A percentile compares a stretch with the other conserved stretches of the same genome.
These are phyloP conservation scores for Thraustochytrium striatum DNA, from an alignment of 352 stramenopile genomes.

Conservation along the genomic window DNA sequence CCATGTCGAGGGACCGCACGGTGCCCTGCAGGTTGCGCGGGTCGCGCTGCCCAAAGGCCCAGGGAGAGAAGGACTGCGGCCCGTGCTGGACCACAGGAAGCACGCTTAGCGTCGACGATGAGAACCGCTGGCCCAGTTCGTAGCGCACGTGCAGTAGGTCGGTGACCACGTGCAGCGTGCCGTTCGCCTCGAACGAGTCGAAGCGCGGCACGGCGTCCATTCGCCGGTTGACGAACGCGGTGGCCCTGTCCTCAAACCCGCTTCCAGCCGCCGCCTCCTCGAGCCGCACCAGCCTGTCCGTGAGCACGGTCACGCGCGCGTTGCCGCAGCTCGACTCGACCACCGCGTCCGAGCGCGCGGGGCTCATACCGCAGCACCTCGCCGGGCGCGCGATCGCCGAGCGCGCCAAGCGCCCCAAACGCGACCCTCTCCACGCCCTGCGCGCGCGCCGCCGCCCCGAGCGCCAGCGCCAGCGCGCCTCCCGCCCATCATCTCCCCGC, in stretches of 20 bases:
- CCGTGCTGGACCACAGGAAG: constrained; percentile 3
- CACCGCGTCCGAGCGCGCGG: background rate
- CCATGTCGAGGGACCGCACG: constrained; percentile 57
- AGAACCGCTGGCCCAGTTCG: background rate
- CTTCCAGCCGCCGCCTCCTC: constrained; percentile 49
- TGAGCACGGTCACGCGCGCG: constrained; percentile 58
- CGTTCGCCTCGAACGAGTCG: constrained; percentile 37
- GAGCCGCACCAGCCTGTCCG: constrained; percentile 55
- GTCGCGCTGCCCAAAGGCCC: constrained; percentile 46
- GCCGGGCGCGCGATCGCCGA: background rate
- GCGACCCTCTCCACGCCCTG: too few species aligned
- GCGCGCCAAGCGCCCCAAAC: background rate
- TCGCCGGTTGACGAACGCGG: constrained; percentile 50
- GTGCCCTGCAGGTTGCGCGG: constrained; percentile 55
- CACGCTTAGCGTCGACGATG: background rate
- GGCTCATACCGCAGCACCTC: background rate
- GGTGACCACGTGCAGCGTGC: constrained; percentile 11
- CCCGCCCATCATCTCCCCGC: too few species aligned
- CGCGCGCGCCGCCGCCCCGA: background rate
- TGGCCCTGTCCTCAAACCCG: constrained; percentile 34
- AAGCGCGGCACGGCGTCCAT: constrained; percentile 50
- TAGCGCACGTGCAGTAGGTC: background rate
- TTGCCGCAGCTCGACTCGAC: constrained; percentile 24
- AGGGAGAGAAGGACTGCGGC: background rate
- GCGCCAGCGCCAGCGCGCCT: background rate